phyloP scores from a whole-genome alignment of 164 flowering plant species.

The Vitis cinerea region DNA sequence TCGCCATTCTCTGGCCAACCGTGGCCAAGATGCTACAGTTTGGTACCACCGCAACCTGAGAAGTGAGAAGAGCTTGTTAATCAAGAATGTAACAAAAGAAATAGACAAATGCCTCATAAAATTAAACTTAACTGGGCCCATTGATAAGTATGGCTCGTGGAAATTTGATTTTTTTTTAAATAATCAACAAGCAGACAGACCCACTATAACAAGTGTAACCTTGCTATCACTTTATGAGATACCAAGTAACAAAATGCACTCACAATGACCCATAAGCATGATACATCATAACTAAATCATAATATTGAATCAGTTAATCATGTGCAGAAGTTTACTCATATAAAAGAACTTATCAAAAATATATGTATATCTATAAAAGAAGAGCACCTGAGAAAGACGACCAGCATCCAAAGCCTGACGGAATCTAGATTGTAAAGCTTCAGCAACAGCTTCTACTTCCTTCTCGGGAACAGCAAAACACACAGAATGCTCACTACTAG shows the following conservation, averaged over 20 bases:
- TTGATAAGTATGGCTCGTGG: too few relatives aligned
- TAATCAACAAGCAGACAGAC: too few relatives aligned
- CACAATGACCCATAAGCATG: background rate
- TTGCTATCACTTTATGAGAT: too few relatives aligned
- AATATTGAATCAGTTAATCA: background rate
- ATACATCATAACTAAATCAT: background rate
- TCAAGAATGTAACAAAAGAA: background rate
- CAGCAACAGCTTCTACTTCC: conserved; percentile 89
- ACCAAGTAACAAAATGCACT: background rate
- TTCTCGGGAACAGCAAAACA: conserved; percentile 99
- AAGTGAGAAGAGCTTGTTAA: conserved; percentile 4
- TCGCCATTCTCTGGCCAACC: conserved; percentile 98
- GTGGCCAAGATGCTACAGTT: conserved; percentile 95
- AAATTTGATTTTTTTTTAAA: too few relatives aligned
- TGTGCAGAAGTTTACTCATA: background rate
- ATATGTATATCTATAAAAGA: background rate
- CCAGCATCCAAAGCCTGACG: conserved; percentile 88
- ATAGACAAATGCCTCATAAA: background rate
- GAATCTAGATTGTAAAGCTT: conserved; percentile 79
- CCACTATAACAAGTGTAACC: too few relatives aligned
- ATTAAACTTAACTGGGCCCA: too few relatives aligned
- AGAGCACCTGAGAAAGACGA: conserved; percentile 85
- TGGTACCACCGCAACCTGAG: conserved; percentile 76
- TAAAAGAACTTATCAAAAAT: background rate
- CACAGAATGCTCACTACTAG: conserved; percentile 98